These are phyloP conservation scores for Stylosanthes scabra DNA, from an alignment of 331 rosid genomes.

Conservation along the genomic window DNA sequence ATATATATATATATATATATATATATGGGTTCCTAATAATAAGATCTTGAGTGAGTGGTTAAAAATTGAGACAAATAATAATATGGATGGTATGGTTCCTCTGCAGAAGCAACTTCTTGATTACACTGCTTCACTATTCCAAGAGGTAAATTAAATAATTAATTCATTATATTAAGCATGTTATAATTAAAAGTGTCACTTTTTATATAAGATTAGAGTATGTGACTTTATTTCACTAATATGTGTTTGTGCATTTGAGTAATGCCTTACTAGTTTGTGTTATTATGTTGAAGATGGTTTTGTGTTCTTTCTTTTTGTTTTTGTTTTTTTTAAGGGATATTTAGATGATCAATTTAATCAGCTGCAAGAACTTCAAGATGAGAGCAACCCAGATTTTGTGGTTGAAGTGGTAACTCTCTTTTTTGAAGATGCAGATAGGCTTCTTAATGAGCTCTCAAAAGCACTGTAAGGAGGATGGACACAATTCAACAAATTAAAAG, in stretches of 20 bases:
- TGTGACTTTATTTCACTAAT: no score
- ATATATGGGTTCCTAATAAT: not conserved
- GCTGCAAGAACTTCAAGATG: slow-evolving; percentile 83
- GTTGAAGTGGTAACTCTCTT: slow-evolving; percentile 81
- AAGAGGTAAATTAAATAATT: slow-evolving; percentile 50
- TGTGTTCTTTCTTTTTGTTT: no score
- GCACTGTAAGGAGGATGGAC: slow-evolving; percentile 55
- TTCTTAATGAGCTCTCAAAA: slow-evolving; percentile 67
- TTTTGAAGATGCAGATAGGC: slow-evolving; percentile 76
- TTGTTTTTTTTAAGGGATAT: slow-evolving; percentile 57
- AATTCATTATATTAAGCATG: slow-evolving; percentile 23
- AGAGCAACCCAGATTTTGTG: slow-evolving; percentile 82
- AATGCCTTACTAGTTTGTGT: not conserved
- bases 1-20: no score
- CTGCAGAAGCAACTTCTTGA: slow-evolving; percentile 63
- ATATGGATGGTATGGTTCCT: slow-evolving; percentile 58
- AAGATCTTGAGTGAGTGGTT: slow-evolving; percentile 41
- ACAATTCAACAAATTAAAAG: not conserved
- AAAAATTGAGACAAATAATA: slow-evolving; percentile 21
- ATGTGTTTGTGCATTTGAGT: not conserved
- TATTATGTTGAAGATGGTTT: no score
- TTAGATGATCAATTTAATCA: slow-evolving; percentile 79
- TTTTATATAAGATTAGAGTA: not conserved
- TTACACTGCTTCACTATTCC: slow-evolving; percentile 64
- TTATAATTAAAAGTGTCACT: not conserved